Conservation (phyloP, 1,139 yeast species). For the Saccharomyces hybrid region DNA sequence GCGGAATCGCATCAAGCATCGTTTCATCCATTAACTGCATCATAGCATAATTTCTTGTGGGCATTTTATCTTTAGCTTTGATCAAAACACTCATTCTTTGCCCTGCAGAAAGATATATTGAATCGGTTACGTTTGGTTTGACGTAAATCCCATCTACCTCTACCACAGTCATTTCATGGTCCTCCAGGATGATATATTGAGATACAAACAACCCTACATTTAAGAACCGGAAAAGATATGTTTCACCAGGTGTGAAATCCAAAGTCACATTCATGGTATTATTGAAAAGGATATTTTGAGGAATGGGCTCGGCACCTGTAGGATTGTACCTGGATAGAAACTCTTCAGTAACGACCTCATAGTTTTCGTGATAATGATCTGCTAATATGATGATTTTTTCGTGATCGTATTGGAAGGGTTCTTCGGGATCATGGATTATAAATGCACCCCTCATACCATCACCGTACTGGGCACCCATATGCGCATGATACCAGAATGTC, state of each 20-base stretch:
- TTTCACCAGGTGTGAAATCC: conserved; percentile 51
- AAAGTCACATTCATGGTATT: conserved; percentile 55
- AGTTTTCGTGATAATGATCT: conserved; percentile 56
- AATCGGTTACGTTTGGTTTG: conserved; percentile 48
- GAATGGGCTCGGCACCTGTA: conserved; percentile 78
- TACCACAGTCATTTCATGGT: conserved; percentile 57
- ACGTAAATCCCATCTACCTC: conserved; percentile 70
- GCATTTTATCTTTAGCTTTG: conserved; percentile 41
- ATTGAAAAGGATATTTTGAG: conserved; percentile 57
- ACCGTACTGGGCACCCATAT: conserved; percentile 65
- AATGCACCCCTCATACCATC: conserved; percentile 75
- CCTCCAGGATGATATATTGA: conserved; percentile 61
- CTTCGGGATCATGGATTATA: conserved; percentile 50
- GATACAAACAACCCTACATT: conserved; percentile 69
- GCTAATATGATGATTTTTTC: conserved; percentile 49
- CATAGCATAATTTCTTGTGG: conserved; percentile 49
- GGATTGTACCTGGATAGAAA: conserved; percentile 64
- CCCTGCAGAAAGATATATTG: conserved; percentile 60
- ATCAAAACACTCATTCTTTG: conserved; percentile 63
- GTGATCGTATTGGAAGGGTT: conserved; percentile 53
- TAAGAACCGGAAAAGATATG: conserved; percentile 54
- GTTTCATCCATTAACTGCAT: conserved; percentile 54
- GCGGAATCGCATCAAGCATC: conserved; percentile 59
- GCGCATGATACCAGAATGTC: conserved; percentile 81
- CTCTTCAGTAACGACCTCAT: conserved; percentile 38